Evolutionary conservation across 805 yeast genomes (phyloP), one percentile per base, ranked within the genome.

Genomic region (Candida arabinofermentans): DNA sequence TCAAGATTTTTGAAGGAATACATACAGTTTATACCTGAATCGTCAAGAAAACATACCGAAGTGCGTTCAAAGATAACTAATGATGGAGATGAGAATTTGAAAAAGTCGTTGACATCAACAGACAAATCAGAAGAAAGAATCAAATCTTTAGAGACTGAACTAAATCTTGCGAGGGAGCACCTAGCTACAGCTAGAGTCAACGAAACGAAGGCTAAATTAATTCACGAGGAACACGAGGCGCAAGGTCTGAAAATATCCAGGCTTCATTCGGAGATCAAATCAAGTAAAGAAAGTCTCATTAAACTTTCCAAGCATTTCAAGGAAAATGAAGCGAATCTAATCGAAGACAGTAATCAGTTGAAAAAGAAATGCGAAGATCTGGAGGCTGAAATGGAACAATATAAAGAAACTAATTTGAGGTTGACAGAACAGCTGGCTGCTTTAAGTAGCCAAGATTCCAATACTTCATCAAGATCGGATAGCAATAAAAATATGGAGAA

Each of bases 1-100:
- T 79, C 77, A 27, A 65, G 62, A 19, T 83, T 81, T 49, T 57
- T 84, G 44, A 61, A 63, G 33, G 72, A 70, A 44, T 85, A 79
- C 50, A 72, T 64, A 10, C 47, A 50, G 21, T 45, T 42, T 8
- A 36, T 48, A 13, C 42, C 46, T 19, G 17, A 10, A 35, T n/a
- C 23, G 22, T 19, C 39, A 40, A 37, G 39, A 38, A n/a, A 8
- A 31, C 8, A 33, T 44, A 21, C 32, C 42, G 8, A 19, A 38
- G 32, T 9, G 10, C 19, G 27, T 18, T n/a, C 14, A 16, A 24
- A 24, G 23, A 17, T 19, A 13, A 19, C 17, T 4, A 14, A 23
- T 21, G 40, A 29, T 17, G 24, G 34, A 9, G 33, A 32, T 18
- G 40, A 40, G 7, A 34, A 40, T 22, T 8, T 16, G 10, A 40